Evolutionary conservation across 768 basidiomycete species (phyloP), one percentile per base, ranked within the genome.

Genomic region (Tulasnella calospora): DNA sequence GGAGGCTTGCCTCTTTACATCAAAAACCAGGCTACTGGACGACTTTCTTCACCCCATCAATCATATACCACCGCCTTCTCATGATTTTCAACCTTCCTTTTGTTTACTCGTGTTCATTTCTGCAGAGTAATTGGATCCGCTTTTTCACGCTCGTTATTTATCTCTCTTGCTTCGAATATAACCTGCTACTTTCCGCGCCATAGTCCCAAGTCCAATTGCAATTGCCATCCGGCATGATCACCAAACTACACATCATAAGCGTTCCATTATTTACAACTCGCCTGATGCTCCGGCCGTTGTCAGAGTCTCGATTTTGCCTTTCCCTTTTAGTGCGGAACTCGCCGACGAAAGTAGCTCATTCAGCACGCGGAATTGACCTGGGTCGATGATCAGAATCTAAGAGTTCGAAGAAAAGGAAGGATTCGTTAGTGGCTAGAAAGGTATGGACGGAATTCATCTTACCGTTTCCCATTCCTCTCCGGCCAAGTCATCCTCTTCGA

Each of bases 351-450:
- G 85, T 57, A 99, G 84, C 79, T 99, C 97, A 81, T 92, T 94
- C 81, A 99, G 89, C 27, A 92, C 87, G 46, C 94, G 90, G 89
- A 98, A 97, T 81, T 94, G 92, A 57, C 93, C 90, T 6, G 98
- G 97, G 83, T 98, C 96, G 79, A 99, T 98, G 77, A 97, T 88
- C 86, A 97, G 88, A 71, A 92, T 89, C 97, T 99, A 81, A 17
- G 74, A 4, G 10, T n/a, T 71, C 17, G 19, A 13, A 35, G 15
- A 51, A 61, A 30, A 71, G 35, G 27, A 38, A 3, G 46, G 21
- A 23, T 51, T 12, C 23, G 51, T 47, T 55, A 55, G 38, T 19
- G n/a, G 57, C 71, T 13, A 61, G 21, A 36, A 30, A 35, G 3
- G 35, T 1, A 67, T 17, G 21, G 12, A 8, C 46, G 27, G 10